Evolutionary conservation across 2,329 filamentous ascomycete species (phyloP).

Genomic region (Aspergillus carbonarius): DNA sequence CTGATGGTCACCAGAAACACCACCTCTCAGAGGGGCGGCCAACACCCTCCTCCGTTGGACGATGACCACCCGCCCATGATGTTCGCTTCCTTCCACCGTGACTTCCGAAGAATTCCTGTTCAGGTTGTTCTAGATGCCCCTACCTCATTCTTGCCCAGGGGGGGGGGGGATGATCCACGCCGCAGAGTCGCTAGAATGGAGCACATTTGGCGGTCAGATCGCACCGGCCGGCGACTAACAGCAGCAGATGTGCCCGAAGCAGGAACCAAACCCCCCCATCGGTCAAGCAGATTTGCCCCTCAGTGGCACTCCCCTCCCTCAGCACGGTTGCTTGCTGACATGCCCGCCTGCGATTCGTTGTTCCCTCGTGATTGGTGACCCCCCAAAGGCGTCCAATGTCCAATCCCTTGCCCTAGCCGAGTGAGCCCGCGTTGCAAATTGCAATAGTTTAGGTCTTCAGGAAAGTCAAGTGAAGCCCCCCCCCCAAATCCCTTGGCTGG

Average conservation of each 20-base stretch:
- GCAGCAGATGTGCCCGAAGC: constrained; percentile 32
- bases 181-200: constrained; percentile 15
- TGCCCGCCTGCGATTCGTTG: constrained; percentile 14
- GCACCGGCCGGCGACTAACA: constrained; percentile 22
- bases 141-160: neutral
- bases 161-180: constrained; percentile 7
- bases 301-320: constrained; percentile 9
- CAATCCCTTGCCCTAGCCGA: constrained; percentile 5
- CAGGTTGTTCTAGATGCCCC: neutral
- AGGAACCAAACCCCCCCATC: constrained; percentile 18
- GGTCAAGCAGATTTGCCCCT: constrained; percentile 14
- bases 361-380: constrained; percentile 16
- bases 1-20: neutral
- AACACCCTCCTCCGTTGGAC: no score
- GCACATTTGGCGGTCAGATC: constrained; percentile 23
- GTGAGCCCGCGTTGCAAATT: neutral
- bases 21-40: no score
- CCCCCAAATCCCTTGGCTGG: neutral
- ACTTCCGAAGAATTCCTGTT: neutral
- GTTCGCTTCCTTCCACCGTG: constrained; percentile 1
- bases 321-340: constrained; percentile 8
- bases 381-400: neutral
- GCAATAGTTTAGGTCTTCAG: neutral
- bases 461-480: neutral
- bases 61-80: neutral